Conservation (phyloP, 169 alveolate genomes). For the Cardiosporidium cionae region DNA sequence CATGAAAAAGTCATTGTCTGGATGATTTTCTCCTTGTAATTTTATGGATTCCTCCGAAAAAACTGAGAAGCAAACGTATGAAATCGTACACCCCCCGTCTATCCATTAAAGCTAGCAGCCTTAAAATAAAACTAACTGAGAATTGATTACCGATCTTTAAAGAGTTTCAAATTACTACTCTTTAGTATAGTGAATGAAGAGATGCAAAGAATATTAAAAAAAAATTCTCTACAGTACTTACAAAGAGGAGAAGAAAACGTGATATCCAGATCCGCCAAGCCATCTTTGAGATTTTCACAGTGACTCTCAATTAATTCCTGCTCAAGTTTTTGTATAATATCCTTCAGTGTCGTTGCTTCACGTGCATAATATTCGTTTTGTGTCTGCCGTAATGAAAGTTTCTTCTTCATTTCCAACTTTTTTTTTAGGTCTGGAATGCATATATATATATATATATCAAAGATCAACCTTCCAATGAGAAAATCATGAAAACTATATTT, state of each 20-base stretch:
- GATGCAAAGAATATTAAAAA: neutral
- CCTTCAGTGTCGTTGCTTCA: neutral
- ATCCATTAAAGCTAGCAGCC: too few relatives aligned
- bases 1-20: too few relatives aligned
- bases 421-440: neutral
- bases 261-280: neutral
- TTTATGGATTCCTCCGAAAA: neutral
- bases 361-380: neutral
- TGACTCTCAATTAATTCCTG: neutral
- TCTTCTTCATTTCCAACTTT: neutral
- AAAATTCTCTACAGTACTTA: neutral
- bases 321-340: neutral
- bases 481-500: neutral
- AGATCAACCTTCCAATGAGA: neutral
- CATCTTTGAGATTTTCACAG: neutral
- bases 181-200: neutral
- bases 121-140: neutral
- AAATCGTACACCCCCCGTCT: too few relatives aligned
- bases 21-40: neutral
- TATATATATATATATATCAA: neutral
- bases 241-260: neutral
- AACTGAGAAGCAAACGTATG: neutral
- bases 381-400: neutral
- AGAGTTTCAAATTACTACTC: neutral
- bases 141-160: neutral